Evolutionary conservation across 805 yeast species (phyloP).

Genomic region (Clavispora asparagi): DNA sequence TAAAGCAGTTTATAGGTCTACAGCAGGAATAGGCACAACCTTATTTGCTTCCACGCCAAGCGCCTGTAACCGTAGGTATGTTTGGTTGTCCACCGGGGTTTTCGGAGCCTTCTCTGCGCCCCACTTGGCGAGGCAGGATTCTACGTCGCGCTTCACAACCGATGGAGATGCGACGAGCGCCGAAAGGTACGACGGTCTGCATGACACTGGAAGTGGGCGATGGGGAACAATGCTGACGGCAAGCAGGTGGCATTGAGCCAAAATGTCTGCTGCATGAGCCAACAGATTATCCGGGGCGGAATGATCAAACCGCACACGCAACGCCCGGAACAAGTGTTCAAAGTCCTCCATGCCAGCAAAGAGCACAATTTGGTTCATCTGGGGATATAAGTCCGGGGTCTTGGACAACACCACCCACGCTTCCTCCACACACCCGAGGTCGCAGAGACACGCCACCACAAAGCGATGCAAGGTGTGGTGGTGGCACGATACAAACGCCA

Average conservation of each 20-base stretch:
- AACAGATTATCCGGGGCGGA: background rate
- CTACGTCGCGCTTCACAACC: conserved; percentile 2
- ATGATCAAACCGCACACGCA: conserved; percentile 1
- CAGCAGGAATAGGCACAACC: background rate
- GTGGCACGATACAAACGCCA: conserved; percentile 15
- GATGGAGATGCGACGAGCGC: conserved; percentile 8
- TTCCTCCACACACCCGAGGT: conserved; percentile 18
- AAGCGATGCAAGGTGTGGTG: conserved; percentile 25
- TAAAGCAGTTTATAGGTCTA: background rate
- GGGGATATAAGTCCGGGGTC: conserved; percentile 10
- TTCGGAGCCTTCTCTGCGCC: background rate
- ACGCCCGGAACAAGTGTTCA: conserved; percentile 3
- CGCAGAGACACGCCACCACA: conserved; percentile 24
- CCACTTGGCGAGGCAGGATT: background rate
- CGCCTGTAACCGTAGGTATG: background rate
- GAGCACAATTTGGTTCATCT: background rate
- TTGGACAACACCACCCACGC: conserved; percentile 22
- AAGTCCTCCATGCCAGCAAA: conserved; percentile 5
- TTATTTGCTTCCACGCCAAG: background rate
- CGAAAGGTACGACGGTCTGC: conserved; percentile 5
- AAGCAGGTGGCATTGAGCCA: background rate
- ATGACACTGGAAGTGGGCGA: background rate
- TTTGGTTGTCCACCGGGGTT: background rate
- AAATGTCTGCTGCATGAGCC: background rate
- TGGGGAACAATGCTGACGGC: background rate